Evolutionary conservation across 257 asterid species (phyloP), one percentile per base, ranked within the genome.

Genomic region (Forsythia viridissima): DNA sequence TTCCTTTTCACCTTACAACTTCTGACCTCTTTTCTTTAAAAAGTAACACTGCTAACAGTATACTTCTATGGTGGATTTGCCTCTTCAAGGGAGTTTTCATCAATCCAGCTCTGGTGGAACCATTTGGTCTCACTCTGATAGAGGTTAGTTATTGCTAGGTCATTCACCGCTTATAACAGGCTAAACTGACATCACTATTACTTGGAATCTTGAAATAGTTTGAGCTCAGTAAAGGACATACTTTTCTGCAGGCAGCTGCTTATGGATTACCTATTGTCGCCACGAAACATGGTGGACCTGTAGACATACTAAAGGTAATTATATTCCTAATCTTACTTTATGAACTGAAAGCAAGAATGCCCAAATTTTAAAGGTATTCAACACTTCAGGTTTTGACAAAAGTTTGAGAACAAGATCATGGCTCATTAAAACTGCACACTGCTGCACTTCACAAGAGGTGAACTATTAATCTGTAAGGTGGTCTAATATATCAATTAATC

Each of bases 21-120:
- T 73, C 39, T 52, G 66, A 61, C 36, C 10, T 42, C 67, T 48
- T 39, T 74, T 21, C 46, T 67, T 46, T 70, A 40, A 6, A 36
- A 43, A 43, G 36, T 78, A 59, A 63, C 70, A 72, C 57, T 81
- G 72, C 77, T 85, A 74, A 76, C 78, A 78, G 24, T 78, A 59
- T 79, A 70, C 79, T 82, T 69, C 40, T 79, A 46, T 80, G 83
- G 78, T 71, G 80, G 68, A 24, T 77, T 44, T 74, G 59, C 66
- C 42, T 79, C 75, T 73, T 82, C 73, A 81, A 91, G 93, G 96
- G 96, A 36, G 93, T 91, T 74, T 91, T 91, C 84, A 86, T 91
- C 83, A 91, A 89, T 85, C 93, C 96, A 76, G 93, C 96, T 72
- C 87, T 89, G 38, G 89, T 91, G 48, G 96, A 91, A 78, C 93